Base-by-base conservation (phyloP, 2,329 filamentous ascomycete genomes). In the Pseudopithomyces maydicus region DNA sequence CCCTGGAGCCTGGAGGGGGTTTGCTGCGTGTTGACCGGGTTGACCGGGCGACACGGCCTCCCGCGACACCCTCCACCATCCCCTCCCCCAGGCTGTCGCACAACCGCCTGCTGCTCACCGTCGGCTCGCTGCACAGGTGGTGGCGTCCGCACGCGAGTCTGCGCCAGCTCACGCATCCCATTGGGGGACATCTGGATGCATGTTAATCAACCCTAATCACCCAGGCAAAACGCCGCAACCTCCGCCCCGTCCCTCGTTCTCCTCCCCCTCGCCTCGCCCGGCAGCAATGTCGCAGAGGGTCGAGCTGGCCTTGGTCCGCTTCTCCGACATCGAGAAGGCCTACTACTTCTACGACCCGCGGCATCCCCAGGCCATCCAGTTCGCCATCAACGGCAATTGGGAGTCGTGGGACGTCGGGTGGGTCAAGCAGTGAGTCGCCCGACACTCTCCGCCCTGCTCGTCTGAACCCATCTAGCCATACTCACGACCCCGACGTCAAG, bases 341-440 rank as follows among this genome's bases (percentile, higher is more conserved):
- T 66, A 74, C 54, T 74, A 67, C 52, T 74, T 74, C 48, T 67
- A 66, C 62, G 71, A 74, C 50, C 63, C 65, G 29, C 45, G 52
- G 1, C 61, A 65, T 46, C 69, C 71, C 19, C 57, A 66, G n/a
- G 55, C 66, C 5, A 67, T 74, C 43, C 70, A 72, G 56, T 74
- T 74, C 22, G 54, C 71, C 22, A 51, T 71, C 39, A 67, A 69
- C 33, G 69, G 68, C 10, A 48, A 55, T 10, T 74, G 71, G 71
- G 68, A 72, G 59, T 57, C 69, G 15, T 71, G 68, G 69, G 68
- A 74, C 44, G 65, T 73, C 7, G 63, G 68, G 52, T 72, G 62
- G 56, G 70, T 73, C 12, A 63, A 60, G 43, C 59, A 67, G 68
- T 71, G 59, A 36, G 66, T 66, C 43, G 36, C 36, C 17, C n/a